Conservation (phyloP, 805 yeast genomes). For the Nakazawaea molendinolei region DNA sequence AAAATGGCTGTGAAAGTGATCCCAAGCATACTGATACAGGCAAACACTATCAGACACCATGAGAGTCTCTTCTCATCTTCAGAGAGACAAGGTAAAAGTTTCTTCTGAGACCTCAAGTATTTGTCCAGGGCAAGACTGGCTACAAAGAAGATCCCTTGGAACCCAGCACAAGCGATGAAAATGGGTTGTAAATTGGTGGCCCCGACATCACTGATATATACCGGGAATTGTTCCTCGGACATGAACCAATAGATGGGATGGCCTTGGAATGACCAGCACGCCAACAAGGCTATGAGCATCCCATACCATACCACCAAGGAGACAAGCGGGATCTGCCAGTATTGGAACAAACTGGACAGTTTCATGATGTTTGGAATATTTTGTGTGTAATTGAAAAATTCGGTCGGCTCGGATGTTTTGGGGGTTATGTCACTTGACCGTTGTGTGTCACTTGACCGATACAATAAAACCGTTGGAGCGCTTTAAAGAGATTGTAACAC, state of each 20-base stretch:
- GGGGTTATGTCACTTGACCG: too few species aligned
- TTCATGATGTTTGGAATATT: too few species aligned
- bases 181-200: constrained; percentile 83
- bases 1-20: constrained; percentile 69
- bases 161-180: constrained; percentile 70
- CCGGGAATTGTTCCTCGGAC: constrained; percentile 37
- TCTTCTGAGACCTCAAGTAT: constrained; percentile 47
- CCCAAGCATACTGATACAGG: constrained; percentile 49
- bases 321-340: constrained; percentile 48
- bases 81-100: constrained; percentile 46
- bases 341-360: constrained; percentile 12
- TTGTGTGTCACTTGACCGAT: too few species aligned
- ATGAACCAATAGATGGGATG: constrained; percentile 61
- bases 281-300: constrained; percentile 75
- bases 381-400: too few species aligned
- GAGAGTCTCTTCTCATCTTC: constrained; percentile 27
- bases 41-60: constrained; percentile 16
- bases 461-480: too few species aligned
- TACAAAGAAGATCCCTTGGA: constrained; percentile 71
- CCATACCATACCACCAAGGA: constrained; percentile 81
- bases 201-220: constrained; percentile 81
- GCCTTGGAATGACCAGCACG: constrained; percentile 78
- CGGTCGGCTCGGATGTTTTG: too few species aligned
- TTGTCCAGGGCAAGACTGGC: constrained; percentile 59
- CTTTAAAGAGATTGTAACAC: too few species aligned